Evolutionary conservation across 306 rosid genomes (phyloP).

Genomic region (Pyrus pyrifolia): DNA sequence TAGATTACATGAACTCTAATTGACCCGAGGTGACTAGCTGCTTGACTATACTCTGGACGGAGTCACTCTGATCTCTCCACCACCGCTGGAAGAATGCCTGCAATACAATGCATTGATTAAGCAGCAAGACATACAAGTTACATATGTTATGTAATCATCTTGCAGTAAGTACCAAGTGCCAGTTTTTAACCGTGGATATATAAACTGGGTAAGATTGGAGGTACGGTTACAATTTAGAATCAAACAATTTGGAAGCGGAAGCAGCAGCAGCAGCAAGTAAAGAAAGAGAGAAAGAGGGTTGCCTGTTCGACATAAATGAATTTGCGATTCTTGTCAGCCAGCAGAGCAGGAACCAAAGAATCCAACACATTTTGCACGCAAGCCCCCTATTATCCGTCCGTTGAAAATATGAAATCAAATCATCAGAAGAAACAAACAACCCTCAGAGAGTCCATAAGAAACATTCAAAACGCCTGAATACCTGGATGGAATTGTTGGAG

Average conservation of each 20-base stretch:
- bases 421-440: not conserved
- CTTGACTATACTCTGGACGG: constrained; percentile 44
- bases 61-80: constrained; percentile 83
- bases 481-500: constrained; percentile 56
- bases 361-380: constrained; percentile 52
- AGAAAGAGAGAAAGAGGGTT: constrained; percentile 8
- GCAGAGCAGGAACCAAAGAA: constrained; percentile 37
- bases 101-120: not conserved
- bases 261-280: not conserved
- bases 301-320: constrained; percentile 86
- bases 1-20: constrained; percentile 69
- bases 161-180: not conserved
- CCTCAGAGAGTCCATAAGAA: not conserved
- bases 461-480: not conserved
- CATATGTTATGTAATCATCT: not conserved
- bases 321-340: constrained; percentile 81
- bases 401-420: not conserved
- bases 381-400: constrained; percentile 19
- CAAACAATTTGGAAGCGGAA: not conserved
- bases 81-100: constrained; percentile 94
- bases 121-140: not conserved
- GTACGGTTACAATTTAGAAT: not conserved
- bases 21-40: constrained; percentile 73
- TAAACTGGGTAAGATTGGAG: not conserved
- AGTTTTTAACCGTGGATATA: not conserved